A percentile compares a stretch with the other conserved stretches of the same genome.
Conservation (phyloP, 192 early-diverging fungal genomes). For the Entomortierella lignicola region DNA sequence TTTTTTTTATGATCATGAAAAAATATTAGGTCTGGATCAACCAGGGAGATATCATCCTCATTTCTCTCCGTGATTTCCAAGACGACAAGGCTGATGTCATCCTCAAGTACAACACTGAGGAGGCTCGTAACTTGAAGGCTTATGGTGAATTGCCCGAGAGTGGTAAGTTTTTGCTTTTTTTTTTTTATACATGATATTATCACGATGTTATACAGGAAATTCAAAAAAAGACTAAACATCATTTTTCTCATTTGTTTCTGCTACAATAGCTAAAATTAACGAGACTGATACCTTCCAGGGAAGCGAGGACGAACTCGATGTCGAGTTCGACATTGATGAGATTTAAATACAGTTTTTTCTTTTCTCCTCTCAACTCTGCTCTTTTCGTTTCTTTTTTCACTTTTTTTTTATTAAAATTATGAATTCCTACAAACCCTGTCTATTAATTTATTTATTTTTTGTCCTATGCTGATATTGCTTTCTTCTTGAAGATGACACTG, state of each 20-base stretch:
- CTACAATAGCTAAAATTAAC: slow-evolving; percentile 75
- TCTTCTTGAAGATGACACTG: slow-evolving; percentile 82
- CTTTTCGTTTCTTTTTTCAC: slow-evolving; percentile 8
- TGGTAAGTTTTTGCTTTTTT: slow-evolving; percentile 52
- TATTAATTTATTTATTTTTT: too few species aligned
- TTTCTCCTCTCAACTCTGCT: slow-evolving; percentile 2
- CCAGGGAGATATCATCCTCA: slow-evolving; percentile 90
- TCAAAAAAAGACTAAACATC: background rate
- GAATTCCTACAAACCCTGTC: background rate
- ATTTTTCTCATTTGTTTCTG: slow-evolving; percentile 10
- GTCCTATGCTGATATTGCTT: slow-evolving; percentile 14
- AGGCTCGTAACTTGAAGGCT: slow-evolving; percentile 91
- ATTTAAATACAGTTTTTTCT: slow-evolving; percentile 41
- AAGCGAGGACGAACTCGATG: slow-evolving; percentile 76
- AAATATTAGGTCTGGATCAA: slow-evolving; percentile 79
- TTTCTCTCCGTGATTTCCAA: slow-evolving; percentile 93
- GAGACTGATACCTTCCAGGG: slow-evolving; percentile 78
- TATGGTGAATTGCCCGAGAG: slow-evolving; percentile 96
- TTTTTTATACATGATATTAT: too few species aligned
- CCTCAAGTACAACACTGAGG: slow-evolving; percentile 95
- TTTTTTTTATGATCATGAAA: background rate
- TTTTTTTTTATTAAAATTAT: slow-evolving; percentile 11
- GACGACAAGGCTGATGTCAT: slow-evolving; percentile 95
- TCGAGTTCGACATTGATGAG: slow-evolving; percentile 97
- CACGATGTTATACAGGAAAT: too few species aligned